A percentile compares a stretch with the other conserved stretches of the same genome.
Evolutionary conservation across 192 early-diverging fungal species (phyloP).

Genomic region (Coemansia sp.): DNA sequence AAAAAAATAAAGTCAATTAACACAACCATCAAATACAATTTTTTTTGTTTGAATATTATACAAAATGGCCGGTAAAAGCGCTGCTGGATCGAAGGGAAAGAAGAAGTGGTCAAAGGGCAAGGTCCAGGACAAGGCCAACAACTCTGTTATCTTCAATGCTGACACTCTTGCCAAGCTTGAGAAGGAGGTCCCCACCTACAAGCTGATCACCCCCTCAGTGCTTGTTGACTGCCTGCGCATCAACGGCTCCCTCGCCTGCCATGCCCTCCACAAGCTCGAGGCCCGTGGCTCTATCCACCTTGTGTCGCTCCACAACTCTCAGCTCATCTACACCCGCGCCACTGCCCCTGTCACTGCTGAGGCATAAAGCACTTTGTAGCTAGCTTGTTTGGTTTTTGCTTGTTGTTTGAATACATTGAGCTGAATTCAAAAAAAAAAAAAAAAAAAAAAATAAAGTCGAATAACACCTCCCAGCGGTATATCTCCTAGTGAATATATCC

Average conservation of each 20-base stretch:
- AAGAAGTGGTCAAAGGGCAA: slow-evolving; percentile 99
- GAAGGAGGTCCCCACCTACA: slow-evolving; percentile 99
- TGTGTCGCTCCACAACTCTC: slow-evolving; percentile 88
- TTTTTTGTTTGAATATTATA: neutral
- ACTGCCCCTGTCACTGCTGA: slow-evolving; percentile 39
- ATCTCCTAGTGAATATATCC: no score
- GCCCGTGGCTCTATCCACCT: slow-evolving; percentile 89
- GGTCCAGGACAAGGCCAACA: slow-evolving; percentile 99
- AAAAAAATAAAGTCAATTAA: no score
- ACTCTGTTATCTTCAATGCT: slow-evolving; percentile 97
- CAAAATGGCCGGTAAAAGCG: slow-evolving; percentile 36
- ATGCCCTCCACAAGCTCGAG: slow-evolving; percentile 92
- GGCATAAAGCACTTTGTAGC: slow-evolving; percentile 21
- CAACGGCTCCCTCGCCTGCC: slow-evolving; percentile 96
- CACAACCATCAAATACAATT: slow-evolving; percentile 10
- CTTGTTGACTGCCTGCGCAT: slow-evolving; percentile 98
- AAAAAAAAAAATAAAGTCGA: no score
- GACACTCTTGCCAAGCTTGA: slow-evolving; percentile 97
- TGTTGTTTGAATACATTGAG: neutral
- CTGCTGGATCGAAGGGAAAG: slow-evolving; percentile 49
- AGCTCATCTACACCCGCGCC: slow-evolving; percentile 76
- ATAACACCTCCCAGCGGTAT: no score
- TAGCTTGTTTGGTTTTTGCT: neutral
- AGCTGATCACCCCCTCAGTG: slow-evolving; percentile 97
- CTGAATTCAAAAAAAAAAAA: no score